phyloP scores from a whole-genome alignment of 176 grass and related monocot genomes.

The Cenchrus americanus region DNA sequence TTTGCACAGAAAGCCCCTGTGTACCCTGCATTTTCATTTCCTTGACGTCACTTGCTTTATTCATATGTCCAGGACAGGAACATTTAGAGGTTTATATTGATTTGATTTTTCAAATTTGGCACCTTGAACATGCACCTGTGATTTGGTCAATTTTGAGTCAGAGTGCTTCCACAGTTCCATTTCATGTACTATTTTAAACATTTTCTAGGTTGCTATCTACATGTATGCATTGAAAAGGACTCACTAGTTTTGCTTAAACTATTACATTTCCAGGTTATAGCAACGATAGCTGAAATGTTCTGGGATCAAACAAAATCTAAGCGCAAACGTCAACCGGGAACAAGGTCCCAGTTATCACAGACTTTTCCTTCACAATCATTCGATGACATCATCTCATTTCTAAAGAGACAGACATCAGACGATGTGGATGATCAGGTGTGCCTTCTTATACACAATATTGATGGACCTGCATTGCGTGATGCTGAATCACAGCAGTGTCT shows the following conservation, averaged over 20 bases:
- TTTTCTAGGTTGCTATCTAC: neutral
- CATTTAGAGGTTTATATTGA: neutral
- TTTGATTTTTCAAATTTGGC: neutral
- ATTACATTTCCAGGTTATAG: constrained; percentile 69
- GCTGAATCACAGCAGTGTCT: constrained; percentile 85
- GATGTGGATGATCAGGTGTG: constrained; percentile 52
- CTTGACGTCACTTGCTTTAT: neutral
- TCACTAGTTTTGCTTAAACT: neutral
- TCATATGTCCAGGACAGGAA: neutral
- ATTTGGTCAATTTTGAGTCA: constrained; percentile 9
- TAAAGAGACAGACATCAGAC: constrained; percentile 54
- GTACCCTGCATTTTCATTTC: neutral
- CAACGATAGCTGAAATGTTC: constrained; percentile 71
- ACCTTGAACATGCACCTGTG: constrained; percentile 8
- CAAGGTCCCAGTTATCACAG: constrained; percentile 52
- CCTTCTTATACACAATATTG: constrained; percentile 88
- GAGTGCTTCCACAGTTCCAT: neutral
- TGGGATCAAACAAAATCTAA: constrained; percentile 76
- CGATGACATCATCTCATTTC: constrained; percentile 81
- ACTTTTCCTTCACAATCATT: constrained; percentile 67
- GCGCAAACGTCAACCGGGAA: constrained; percentile 51
- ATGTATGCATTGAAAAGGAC: neutral
- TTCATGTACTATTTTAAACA: constrained; percentile 2
- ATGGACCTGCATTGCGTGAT: constrained; percentile 85
- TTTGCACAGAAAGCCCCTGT: neutral